These are phyloP conservation scores for Coemansia javaensis DNA, from an alignment of 192 early-diverging fungal species.

Conservation along the genomic window DNA sequence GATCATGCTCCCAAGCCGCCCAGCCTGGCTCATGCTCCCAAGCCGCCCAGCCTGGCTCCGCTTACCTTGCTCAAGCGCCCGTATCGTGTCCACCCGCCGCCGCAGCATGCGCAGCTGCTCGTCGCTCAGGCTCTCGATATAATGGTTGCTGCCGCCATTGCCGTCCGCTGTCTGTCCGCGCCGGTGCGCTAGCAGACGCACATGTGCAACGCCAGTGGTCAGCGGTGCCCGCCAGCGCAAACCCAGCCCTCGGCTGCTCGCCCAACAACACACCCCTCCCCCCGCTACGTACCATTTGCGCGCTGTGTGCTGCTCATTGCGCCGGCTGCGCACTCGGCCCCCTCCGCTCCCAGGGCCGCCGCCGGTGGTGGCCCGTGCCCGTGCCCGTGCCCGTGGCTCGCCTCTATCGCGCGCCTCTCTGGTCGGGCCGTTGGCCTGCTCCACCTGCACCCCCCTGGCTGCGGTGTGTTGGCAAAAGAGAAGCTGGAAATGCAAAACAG, in stretches of 20 bases:
- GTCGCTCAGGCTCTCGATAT: conserved; percentile 30
- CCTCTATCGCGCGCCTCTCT: no score
- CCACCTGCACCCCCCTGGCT: no score
- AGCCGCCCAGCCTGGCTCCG: no score
- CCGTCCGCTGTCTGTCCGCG: conserved; percentile 16
- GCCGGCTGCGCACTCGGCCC: no score
- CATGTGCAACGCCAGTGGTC: not conserved
- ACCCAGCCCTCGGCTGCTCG: not conserved
- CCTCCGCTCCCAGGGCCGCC: not conserved
- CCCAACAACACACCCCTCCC: no score
- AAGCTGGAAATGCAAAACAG: no score
- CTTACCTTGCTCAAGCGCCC: conserved; percentile 40
- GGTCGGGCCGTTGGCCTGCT: no score
- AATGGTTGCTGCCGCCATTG: conserved; percentile 4
- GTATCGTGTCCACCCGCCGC: conserved; percentile 36
- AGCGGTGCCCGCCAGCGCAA: not conserved
- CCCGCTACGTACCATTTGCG: conserved; percentile 21
- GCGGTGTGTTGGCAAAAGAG: no score
- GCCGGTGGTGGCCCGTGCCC: no score
- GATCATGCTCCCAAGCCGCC: no score
- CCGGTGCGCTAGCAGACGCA: conserved; percentile 15
- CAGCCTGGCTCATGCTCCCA: no score
- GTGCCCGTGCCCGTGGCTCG: no score
- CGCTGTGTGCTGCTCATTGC: conserved; percentile 14
- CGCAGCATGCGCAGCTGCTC: conserved; percentile 42